Base-by-base conservation (phyloP, 371 early-diverging fungal species). In the Coemansia sp. region DNA sequence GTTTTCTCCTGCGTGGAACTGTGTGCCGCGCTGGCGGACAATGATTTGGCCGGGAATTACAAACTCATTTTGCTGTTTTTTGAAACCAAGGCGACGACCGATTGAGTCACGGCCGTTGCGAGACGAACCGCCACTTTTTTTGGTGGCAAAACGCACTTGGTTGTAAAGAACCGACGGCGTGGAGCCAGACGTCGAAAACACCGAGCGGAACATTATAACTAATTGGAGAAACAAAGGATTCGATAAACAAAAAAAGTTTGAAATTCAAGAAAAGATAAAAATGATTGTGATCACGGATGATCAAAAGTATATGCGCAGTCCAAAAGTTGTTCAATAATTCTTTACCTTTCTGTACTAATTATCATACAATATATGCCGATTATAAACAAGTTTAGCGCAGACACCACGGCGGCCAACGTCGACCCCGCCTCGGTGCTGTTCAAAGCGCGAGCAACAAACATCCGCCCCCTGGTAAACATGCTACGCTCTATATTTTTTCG, bases 21-120 rank as follows among this genome's bases (percentile, higher is more conserved):
- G 82, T 42, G 94, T 94, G 5, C 98, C 98, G 57, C 94, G 85
- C 78, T 97, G 98, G 61, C 96, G 89, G 54, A 96, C 87, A 67
- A 97, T 88, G 68, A 97, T 95, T 75, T 93, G 90, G 21, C 97
- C 96, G 4, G 95, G 90, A 53, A 90, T 79, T 16, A 93, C 93
- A 39, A 59, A 86, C 82, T 82, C 91, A 85, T 80, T 91, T 89
- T 75, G 90, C 90, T 71, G 75, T 64, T 90, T 89, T 84, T 98
- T 98, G 66, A 96, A 88, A 18, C 98, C 97, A 40, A 96, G 87
- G 73, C 93, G 88, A 81, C 94, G 91, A 84, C 97, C 96, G 53
- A 93, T 89, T 14, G 97, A 94, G 74, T 95, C 94, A 69, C 97
- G 88, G 40, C 93, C 93, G 86, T 97, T 98, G 72, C 88, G 89